Conservation (phyloP, 2,329 filamentous ascomycete genomes). For the Chaetomium globosum region DNA sequence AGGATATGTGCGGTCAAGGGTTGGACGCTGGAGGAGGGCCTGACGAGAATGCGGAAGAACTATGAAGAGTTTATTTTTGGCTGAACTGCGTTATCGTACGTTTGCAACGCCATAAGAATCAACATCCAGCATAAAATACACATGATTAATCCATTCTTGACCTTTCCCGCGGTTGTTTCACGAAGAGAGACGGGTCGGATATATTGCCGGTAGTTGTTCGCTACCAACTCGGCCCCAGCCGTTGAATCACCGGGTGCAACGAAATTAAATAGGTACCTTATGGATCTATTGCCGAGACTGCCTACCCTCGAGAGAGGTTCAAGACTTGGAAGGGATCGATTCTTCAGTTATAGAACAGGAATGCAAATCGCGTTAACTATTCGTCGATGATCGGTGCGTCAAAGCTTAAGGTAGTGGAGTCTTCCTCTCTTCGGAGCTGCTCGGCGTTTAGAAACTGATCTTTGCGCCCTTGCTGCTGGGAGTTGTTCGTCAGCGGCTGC, state of each 20-base stretch:
- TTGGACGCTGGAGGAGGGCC: constrained; percentile 75
- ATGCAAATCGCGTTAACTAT: too few species aligned
- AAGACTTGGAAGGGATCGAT: too few species aligned
- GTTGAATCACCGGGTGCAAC: too few species aligned
- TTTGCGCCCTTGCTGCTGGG: background rate
- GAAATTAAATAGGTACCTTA: too few species aligned
- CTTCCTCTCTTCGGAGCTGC: background rate
- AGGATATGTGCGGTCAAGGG: constrained; percentile 75
- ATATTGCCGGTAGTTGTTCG: too few species aligned
- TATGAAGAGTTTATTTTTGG: constrained; percentile 79
- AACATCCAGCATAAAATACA: background rate
- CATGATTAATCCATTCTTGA: background rate
- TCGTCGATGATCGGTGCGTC: too few species aligned
- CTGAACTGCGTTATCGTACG: constrained; percentile 4
- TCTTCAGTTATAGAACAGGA: too few species aligned
- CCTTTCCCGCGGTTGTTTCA: background rate
- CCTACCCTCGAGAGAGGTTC: too few species aligned
- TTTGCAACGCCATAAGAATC: background rate
- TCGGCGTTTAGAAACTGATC: constrained; percentile 1
- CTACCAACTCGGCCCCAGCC: too few species aligned
- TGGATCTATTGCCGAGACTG: too few species aligned
- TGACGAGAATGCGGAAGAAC: constrained; percentile 68
- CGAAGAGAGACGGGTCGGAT: background rate
- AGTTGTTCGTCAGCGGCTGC: constrained; percentile 2
- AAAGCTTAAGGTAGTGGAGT: background rate